Evolutionary conservation across 306 rosid genomes (phyloP).

Genomic region (Prunus armeniaca): DNA sequence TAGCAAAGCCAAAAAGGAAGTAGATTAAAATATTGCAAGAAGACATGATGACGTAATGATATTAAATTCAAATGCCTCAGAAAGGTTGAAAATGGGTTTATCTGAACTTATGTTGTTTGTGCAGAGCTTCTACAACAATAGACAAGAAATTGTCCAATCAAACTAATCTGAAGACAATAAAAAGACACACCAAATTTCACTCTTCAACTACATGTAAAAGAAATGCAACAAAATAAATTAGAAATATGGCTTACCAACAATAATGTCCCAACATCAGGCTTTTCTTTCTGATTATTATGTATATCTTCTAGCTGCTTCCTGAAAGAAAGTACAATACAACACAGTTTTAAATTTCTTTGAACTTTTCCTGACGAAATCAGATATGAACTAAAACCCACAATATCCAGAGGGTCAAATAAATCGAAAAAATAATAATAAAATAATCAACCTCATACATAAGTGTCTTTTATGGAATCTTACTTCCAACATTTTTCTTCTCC

Average conservation of each 20-base stretch:
- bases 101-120: background rate
- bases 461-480: background rate
- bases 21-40: background rate
- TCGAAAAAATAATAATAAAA: background rate
- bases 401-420: background rate
- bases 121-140: background rate
- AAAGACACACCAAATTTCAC: background rate
- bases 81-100: conserved; percentile 1
- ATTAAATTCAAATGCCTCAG: background rate
- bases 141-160: background rate
- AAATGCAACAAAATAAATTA: conserved; percentile 8
- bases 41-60: background rate
- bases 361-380: background rate
- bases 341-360: background rate
- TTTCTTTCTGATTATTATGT: conserved; percentile 74
- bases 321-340: conserved; percentile 38
- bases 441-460: background rate
- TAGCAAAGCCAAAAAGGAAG: background rate
- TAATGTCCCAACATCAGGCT: conserved; percentile 93
- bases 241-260: conserved; percentile 59
- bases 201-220: conserved; percentile 4
- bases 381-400: background rate
- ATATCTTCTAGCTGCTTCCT: conserved; percentile 98
- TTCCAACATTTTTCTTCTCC: background rate
- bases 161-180: background rate